Percentiles rank a stretch among this genome's conserved stretches.
phyloP scores from a whole-genome alignment of 805 yeast genomes.

The Metschnikowia santaceciliae region DNA sequence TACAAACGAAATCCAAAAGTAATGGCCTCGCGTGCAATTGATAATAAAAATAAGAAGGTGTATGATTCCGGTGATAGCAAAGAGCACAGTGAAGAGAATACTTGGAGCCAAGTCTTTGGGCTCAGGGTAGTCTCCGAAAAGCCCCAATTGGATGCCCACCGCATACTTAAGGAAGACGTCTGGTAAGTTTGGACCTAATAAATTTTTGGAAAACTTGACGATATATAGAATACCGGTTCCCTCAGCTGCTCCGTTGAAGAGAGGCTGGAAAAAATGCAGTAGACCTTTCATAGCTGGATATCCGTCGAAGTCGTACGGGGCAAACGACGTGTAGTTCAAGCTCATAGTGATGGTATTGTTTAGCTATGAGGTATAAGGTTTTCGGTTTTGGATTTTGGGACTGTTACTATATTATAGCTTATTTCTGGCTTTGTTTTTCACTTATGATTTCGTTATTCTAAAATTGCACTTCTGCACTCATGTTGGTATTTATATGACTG shows the following conservation, averaged over 20 bases:
- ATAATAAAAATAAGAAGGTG: constrained; percentile 16
- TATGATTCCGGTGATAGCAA: constrained; percentile 13
- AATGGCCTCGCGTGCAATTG: constrained; percentile 20
- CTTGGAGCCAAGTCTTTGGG: constrained; percentile 18
- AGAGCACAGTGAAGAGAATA: constrained; percentile 16
- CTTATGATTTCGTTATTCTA: neutral
- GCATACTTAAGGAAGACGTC: constrained; percentile 11
- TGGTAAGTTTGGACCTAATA: constrained; percentile 13
- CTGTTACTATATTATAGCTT: no score
- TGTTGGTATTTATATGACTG: constrained; percentile 1
- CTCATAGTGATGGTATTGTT: neutral
- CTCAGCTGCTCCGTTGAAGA: constrained; percentile 12
- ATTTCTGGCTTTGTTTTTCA: no score
- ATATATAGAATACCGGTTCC: constrained; percentile 16
- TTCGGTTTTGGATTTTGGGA: no score
- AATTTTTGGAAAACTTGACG: constrained; percentile 7
- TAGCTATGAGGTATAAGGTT: no score
- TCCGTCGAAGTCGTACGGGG: constrained; percentile 15
- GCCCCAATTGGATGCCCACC: constrained; percentile 14
- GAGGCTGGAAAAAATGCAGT: constrained; percentile 10
- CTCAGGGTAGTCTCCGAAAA: constrained; percentile 21
- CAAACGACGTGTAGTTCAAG: constrained; percentile 9
- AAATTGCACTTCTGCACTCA: neutral
- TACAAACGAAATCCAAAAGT: constrained; percentile 19
- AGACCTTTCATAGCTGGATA: constrained; percentile 18